Evolutionary conservation across 768 basidiomycete genomes (phyloP).

Genomic region (Coprinopsis cinerea): DNA sequence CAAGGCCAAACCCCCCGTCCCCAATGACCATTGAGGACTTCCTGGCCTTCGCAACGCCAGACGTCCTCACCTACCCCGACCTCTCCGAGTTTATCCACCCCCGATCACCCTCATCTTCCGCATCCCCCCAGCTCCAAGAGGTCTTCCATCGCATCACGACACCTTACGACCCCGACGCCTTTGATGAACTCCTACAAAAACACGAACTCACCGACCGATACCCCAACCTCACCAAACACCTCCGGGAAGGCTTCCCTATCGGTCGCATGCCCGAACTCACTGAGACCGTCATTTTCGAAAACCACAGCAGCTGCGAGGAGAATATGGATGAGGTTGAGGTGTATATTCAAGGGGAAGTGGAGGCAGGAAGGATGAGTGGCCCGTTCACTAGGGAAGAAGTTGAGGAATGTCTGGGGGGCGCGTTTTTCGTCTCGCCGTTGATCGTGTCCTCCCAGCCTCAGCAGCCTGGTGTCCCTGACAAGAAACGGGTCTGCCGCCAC

Average conservation of each 20-base stretch:
- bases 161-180: slow-evolving; percentile 22
- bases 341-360: slow-evolving; percentile 18
- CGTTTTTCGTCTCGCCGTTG: slow-evolving; percentile 20
- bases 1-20: slow-evolving; percentile 18
- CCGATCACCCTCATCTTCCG: slow-evolving; percentile 13
- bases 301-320: slow-evolving; percentile 13
- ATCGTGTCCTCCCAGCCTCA: slow-evolving; percentile 20
- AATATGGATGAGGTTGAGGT: slow-evolving; percentile 12
- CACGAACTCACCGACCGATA: slow-evolving; percentile 11
- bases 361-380: slow-evolving; percentile 19
- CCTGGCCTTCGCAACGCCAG: neutral
- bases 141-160: slow-evolving; percentile 21
- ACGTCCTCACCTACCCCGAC: neutral
- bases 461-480: slow-evolving; percentile 15
- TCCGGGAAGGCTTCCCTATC: slow-evolving; percentile 27
- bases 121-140: slow-evolving; percentile 14
- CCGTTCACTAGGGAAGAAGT: slow-evolving; percentile 13
- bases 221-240: slow-evolving; percentile 22
- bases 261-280: slow-evolving; percentile 23
- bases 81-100: slow-evolving; percentile 7
- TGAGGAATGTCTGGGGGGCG: slow-evolving; percentile 19
- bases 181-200: neutral
- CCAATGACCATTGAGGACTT: slow-evolving; percentile 7
- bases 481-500: slow-evolving; percentile 21
- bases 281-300: slow-evolving; percentile 16